Conservation (phyloP, 352 stramenopile species). For the Globisporangium takayamanum region DNA sequence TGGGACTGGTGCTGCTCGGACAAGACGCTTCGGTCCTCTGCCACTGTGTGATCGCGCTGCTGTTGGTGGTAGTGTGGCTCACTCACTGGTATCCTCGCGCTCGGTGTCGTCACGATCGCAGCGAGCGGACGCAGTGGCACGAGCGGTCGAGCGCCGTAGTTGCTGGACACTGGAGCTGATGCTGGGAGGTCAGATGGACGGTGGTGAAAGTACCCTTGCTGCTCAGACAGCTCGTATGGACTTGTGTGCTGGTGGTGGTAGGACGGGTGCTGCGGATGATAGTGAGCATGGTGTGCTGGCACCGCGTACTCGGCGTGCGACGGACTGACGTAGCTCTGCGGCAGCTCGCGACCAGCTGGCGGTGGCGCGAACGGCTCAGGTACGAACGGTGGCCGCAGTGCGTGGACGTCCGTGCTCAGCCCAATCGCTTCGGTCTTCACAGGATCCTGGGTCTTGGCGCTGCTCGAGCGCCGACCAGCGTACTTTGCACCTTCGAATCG, state of each 20-base stretch:
- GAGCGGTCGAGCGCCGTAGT: neutral
- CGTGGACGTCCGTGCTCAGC: neutral
- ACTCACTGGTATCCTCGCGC: slow-evolving; percentile 2
- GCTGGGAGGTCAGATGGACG: too few species aligned
- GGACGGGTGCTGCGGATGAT: neutral
- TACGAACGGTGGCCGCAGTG: neutral
- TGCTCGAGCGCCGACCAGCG: neutral
- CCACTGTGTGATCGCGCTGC: neutral
- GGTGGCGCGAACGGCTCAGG: neutral
- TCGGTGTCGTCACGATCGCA: slow-evolving; percentile 5
- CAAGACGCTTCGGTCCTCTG: too few species aligned
- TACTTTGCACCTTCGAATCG: slow-evolving; percentile 13
- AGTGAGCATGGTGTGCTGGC: neutral
- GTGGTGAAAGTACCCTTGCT: too few species aligned
- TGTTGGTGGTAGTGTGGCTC: neutral
- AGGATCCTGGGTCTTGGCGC: neutral
- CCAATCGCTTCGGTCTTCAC: neutral
- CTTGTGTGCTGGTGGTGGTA: too few species aligned
- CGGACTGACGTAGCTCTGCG: neutral
- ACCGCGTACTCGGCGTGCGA: too few species aligned
- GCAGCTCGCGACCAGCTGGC: too few species aligned
- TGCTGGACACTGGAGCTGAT: neutral
- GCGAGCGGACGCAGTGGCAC: slow-evolving; percentile 5
- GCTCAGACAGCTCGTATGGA: too few species aligned
- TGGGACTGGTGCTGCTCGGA: neutral